Evolutionary conservation across 2,329 filamentous ascomycete genomes (phyloP), one percentile per base, ranked within the genome.

Genomic region (Colletotrichum camelliae): DNA sequence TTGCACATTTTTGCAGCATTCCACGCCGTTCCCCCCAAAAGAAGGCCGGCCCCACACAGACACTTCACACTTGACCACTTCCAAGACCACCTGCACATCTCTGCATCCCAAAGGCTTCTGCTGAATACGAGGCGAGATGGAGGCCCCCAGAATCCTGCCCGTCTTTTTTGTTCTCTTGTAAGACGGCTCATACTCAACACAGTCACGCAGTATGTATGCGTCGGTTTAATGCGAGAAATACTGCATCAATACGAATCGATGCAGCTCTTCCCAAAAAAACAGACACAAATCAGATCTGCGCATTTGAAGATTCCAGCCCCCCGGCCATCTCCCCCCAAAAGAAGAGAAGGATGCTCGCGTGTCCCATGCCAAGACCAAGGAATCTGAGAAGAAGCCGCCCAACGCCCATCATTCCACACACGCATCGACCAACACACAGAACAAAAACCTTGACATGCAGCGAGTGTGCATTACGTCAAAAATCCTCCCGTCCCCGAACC

Each of bases 71-170:
- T 52, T 52, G 43, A 52, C 43, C 43, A 52, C 55, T 31, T 27
- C 9, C 55, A 31, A 18, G 55, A 58, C 55, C 62, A 65, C 62
- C 62, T 65, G 27, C 58, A 61, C 58, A 61, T 31, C 58, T 35
- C 18, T 61, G n/a, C n/a, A n/a, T 18, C 8, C 15, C 66, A 4
- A 65, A 24, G 64, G 29, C n/a, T 58, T 67, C 33, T 68, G 48
- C n/a, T 67, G 61, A 67, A 75, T 75, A 75, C 73, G 73, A 74
- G 70, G 66, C 62, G 62, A 43, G 33, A 71, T 48, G 48, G 13
- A 24, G n/a, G 48, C 33, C 62, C 52, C 37, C 4, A 16, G 18
- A 43, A 43, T 66, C 43, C 62, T 39, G 31, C 39, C 37, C 27
- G 43, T 39, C 27, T 3, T 21, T 66, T 7, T 15, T 24, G 16